Base-by-base conservation (phyloP, 2,329 filamentous ascomycete genomes). In the Cercospora sesami region DNA sequence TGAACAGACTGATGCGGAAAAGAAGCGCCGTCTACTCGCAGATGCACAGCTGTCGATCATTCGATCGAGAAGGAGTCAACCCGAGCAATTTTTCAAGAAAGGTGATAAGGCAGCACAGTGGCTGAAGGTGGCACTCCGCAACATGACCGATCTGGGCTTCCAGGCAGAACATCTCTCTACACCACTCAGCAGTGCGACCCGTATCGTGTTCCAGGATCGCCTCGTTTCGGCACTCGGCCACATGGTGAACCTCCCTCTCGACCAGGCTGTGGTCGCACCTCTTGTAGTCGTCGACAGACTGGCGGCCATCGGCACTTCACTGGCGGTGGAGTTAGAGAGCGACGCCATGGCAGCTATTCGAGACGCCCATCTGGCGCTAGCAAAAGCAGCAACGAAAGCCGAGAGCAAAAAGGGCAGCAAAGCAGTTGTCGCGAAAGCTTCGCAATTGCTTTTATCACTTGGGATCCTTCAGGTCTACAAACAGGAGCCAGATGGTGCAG, bases 381-480 rank as follows among this genome's bases (percentile, higher is more conserved):
- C 71, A n/a, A 69, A 71, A 30, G 71, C 71, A 2, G 64, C 69
- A 51, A 69, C 69, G 23, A 70, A 71, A 62, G 62, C 69, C 9
- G 39, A 61, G 12, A 51, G 42, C 21, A 59, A 68, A 30, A 48
- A 39, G 71, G 53, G 76, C 73, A 72, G 77, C 69, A 64, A 60
- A 21, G 64, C 63, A 4, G 69, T 69, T 16, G 65, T 69, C 53
- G 57, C 58, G 16, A 88, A 89, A 68, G 91, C 91, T 0, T 86
- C 97, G 67, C 90, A 90, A 21, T 84, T 97, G 39, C 85, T 98
- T 1, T 93, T 96, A 77, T 90, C 92, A 0, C 86, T 97, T 63
- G 91, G 93, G 0, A 87, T 97, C 14, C 84, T 98, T 65, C 93
- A 97, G 78, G 85, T 97, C 8, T 97, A 97, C 81, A 94, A 94